Conservation (phyloP, 1,284 basidiomycete genomes). For the Apiotrichum montevideense region DNA sequence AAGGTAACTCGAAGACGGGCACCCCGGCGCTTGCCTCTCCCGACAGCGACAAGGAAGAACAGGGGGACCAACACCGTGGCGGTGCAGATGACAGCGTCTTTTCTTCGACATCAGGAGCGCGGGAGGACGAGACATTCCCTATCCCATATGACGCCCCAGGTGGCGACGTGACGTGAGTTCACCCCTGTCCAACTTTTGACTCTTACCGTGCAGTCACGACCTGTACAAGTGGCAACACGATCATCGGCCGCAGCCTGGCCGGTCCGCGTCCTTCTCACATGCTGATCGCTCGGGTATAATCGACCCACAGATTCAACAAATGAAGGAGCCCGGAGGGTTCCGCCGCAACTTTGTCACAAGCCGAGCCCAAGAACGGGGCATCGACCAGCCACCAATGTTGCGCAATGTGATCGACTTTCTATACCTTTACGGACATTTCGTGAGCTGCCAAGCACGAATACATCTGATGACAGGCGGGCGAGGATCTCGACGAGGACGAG, state of each 20-base stretch:
- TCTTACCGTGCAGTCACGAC: slow-evolving; percentile 57
- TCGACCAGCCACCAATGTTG: slow-evolving; percentile 59
- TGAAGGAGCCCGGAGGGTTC: slow-evolving; percentile 90
- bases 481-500: slow-evolving; percentile 81
- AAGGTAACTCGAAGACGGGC: background rate
- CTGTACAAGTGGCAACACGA: slow-evolving; percentile 90
- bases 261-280: slow-evolving; percentile 64
- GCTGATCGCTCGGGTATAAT: slow-evolving; percentile 50
- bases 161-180: slow-evolving; percentile 76
- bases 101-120: background rate
- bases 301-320: slow-evolving; percentile 75
- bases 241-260: slow-evolving; percentile 56
- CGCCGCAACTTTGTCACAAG: slow-evolving; percentile 75
- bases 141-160: slow-evolving; percentile 77
- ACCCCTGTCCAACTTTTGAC: slow-evolving; percentile 21
- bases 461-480: slow-evolving; percentile 62
- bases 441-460: slow-evolving; percentile 48
- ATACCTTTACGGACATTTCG: slow-evolving; percentile 88
- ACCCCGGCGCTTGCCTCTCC: background rate
- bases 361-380: slow-evolving; percentile 61
- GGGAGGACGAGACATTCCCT: slow-evolving; percentile 63
- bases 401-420: slow-evolving; percentile 90
- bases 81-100: slow-evolving; percentile 9
- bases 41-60: background rate
- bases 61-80: background rate